Percentiles rank a stretch among this genome's conserved stretches.
Evolutionary conservation across 257 asterid genomes (phyloP).

Genomic region (Fraxinus quadrangulata): DNA sequence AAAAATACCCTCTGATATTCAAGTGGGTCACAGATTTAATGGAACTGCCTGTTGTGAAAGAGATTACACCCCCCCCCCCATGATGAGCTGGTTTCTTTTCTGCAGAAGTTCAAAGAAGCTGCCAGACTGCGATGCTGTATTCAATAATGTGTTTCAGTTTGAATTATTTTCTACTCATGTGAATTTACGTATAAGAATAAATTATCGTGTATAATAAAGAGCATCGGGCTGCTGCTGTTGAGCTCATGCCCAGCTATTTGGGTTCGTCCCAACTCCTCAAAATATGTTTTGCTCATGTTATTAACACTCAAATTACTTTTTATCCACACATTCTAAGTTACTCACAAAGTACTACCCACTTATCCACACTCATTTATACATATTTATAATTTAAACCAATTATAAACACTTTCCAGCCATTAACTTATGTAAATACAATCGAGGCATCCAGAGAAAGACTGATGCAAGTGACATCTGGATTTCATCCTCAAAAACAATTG

Average conservation of each 20-base stretch:
- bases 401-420: too few relatives aligned
- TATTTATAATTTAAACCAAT: too few relatives aligned
- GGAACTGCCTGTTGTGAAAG: conserved; percentile 35
- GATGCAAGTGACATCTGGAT: not conserved
- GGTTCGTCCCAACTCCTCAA: not conserved
- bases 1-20: conserved; percentile 37
- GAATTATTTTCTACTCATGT: not conserved
- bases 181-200: not conserved
- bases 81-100: conserved; percentile 24
- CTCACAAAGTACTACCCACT: too few relatives aligned
- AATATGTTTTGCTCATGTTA: too few relatives aligned
- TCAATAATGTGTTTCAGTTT: not conserved
- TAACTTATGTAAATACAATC: too few relatives aligned
- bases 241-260: not conserved
- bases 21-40: conserved; percentile 38
- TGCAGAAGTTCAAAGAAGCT: not conserved
- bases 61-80: conserved; percentile 21
- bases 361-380: too few relatives aligned
- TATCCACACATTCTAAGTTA: too few relatives aligned
- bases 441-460: too few relatives aligned
- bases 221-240: not conserved
- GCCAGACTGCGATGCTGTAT: not conserved
- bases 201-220: not conserved
- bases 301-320: too few relatives aligned
- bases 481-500: not conserved